Conservation (phyloP, 768 basidiomycete genomes). For the Obba rivulosa region DNA sequence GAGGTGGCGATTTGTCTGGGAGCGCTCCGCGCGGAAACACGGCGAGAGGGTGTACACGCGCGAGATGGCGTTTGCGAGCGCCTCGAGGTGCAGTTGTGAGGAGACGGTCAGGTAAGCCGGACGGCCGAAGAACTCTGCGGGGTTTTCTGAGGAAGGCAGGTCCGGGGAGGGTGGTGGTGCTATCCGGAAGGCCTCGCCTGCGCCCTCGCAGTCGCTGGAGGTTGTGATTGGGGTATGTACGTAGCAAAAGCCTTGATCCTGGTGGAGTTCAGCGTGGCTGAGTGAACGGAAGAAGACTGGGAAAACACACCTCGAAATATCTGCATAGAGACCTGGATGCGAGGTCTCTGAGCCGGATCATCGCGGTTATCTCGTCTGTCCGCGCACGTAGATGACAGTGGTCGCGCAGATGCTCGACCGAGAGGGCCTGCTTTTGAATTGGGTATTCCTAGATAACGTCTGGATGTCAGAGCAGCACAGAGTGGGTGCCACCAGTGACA, state of each 20-base stretch:
- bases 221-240: slow-evolving; percentile 87
- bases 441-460: slow-evolving; percentile 61
- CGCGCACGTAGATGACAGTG: slow-evolving; percentile 85
- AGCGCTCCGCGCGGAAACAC: slow-evolving; percentile 90
- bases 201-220: slow-evolving; percentile 91
- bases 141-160: slow-evolving; percentile 4
- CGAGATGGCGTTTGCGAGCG: slow-evolving; percentile 67
- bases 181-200: slow-evolving; percentile 85
- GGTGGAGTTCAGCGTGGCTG: neutral
- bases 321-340: slow-evolving; percentile 51
- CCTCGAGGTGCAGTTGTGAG: slow-evolving; percentile 93
- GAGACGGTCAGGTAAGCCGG: slow-evolving; percentile 90
- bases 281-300: neutral
- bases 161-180: slow-evolving; percentile 24
- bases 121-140: slow-evolving; percentile 63
- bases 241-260: slow-evolving; percentile 59
- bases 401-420: slow-evolving; percentile 76
- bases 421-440: slow-evolving; percentile 84
- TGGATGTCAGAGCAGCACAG: neutral
- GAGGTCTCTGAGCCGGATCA: slow-evolving; percentile 67
- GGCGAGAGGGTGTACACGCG: slow-evolving; percentile 92
- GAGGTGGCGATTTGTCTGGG: slow-evolving; percentile 84
- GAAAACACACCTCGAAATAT: slow-evolving; percentile 63
- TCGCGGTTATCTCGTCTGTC: slow-evolving; percentile 62
- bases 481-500: slow-evolving; percentile 6